Evolutionary conservation across 805 yeast species (phyloP), one percentile per base, ranked within the genome.

Genomic region (Myxozyma geophila): DNA sequence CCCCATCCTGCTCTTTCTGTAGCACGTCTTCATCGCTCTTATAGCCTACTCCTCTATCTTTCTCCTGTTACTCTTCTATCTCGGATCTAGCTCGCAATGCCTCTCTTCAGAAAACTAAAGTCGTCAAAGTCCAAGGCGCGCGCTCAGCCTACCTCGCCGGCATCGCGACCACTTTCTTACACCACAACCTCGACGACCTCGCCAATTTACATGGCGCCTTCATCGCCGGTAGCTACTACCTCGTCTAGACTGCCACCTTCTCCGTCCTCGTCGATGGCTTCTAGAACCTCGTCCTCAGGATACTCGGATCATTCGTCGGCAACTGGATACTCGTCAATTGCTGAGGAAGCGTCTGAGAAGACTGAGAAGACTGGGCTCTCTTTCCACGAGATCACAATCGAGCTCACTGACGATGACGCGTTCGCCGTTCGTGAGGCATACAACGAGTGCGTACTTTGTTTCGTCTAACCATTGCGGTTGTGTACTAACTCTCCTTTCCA

Each of bases 401-500:
- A 65, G 21, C 57, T 65, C 37, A 61, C 67, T 0, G 52, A 67
- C 8, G 67, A 62, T 4, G 68, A 65, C 55, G 67, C 59, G 15
- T 13, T 35, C 10, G 68, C 67, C 41, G 68, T 65, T 21, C 36
- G 49, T 33, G 62, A 54, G 40, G 41, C 64, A 4, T 65, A 62
- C 59, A 50, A 63, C 35, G 64, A 65, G 68, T 65, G 43, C 28
- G 64, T 23, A 10, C 36, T 17, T 13, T 9, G 23, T 33, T 36
- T 19, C 17, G 37, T 1, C 10, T 28, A 4, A 1, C 17, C 17
- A 4, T 37, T 33, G 41, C 35, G 12, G 6, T 8, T 21, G 15
- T 12, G 17, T 12, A 17, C 21, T 37, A 44, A 8, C 46, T 37
- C 1, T 9, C 21, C 43, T 7, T 19, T 43, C 28, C 3, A 65